Evolutionary conservation across 1,139 yeast genomes (phyloP).

Genomic region (Scheffersomyces parashehatae): DNA sequence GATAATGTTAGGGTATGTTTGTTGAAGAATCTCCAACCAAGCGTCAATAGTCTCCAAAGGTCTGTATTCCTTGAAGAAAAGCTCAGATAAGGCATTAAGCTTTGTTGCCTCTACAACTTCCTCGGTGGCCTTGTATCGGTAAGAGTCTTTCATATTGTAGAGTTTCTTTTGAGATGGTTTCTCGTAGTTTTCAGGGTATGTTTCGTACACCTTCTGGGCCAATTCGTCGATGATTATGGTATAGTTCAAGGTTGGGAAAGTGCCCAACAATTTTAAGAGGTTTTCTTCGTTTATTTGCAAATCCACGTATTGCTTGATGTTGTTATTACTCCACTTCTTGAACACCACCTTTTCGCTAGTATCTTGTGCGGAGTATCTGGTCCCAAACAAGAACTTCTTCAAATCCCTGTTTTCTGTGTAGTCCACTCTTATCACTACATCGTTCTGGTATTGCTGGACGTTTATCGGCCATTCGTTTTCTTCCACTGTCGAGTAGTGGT

Average conservation of each 20-base stretch:
- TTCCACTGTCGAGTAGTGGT: constrained; percentile 25
- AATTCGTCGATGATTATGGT: constrained; percentile 55
- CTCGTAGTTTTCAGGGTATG: constrained; percentile 41
- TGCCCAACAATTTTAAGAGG: constrained; percentile 21
- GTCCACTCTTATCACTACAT: constrained; percentile 51
- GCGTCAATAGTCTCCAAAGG: constrained; percentile 67
- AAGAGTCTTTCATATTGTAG: constrained; percentile 11
- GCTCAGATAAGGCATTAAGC: constrained; percentile 25
- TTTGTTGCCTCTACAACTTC: constrained; percentile 18
- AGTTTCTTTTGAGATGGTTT: constrained; percentile 5
- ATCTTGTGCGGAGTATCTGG: not conserved
- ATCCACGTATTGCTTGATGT: constrained; percentile 29
- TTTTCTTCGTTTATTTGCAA: constrained; percentile 30
- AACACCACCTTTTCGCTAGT: constrained; percentile 12
- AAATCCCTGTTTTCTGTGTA: constrained; percentile 19
- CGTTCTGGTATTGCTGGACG: constrained; percentile 48
- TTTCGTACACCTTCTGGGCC: constrained; percentile 54
- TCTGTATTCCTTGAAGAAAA: constrained; percentile 72
- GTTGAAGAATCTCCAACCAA: constrained; percentile 64
- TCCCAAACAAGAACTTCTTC: constrained; percentile 17
- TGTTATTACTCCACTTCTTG: constrained; percentile 35
- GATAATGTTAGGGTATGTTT: constrained; percentile 61
- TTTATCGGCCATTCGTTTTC: constrained; percentile 44
- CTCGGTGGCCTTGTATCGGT: constrained; percentile 19
- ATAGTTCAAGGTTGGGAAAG: constrained; percentile 22